Conservation (phyloP, 164 flowering plant species). For the Euptelea pleiosperma region DNA sequence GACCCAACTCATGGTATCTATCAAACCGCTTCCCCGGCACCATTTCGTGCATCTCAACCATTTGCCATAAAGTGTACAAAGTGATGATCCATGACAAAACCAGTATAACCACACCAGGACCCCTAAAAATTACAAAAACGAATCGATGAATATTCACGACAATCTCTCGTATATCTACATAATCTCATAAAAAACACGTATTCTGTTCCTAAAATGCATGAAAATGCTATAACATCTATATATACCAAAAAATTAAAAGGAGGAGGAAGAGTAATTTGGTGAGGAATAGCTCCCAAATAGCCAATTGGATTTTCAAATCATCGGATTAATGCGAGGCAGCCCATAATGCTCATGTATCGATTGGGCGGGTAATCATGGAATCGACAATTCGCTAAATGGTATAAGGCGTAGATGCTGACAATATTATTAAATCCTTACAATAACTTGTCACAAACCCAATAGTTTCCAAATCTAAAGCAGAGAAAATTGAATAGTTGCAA, state of each 20-base stretch:
- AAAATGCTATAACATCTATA: not conserved
- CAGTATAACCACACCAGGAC: slow-evolving; percentile 28
- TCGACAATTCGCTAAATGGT: no score
- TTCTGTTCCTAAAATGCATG: not conserved
- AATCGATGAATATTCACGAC: not conserved
- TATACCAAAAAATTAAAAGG: not conserved
- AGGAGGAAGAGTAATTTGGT: not conserved
- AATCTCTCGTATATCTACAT: not conserved
- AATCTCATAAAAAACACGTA: not conserved
- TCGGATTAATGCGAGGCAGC: no score
- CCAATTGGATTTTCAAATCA: no score
- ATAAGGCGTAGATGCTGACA: no score
- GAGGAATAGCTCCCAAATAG: no score
- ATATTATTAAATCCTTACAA: no score
- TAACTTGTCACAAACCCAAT: no score
- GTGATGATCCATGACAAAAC: slow-evolving; percentile 56
- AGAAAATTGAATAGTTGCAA: no score
- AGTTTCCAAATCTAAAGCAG: no score
- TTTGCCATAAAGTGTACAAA: slow-evolving; percentile 56
- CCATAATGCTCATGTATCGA: no score
- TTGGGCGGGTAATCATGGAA: no score
- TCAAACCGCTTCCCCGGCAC: slow-evolving; percentile 63
- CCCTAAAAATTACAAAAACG: slow-evolving; percentile 16
- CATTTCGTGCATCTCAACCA: slow-evolving; percentile 66
- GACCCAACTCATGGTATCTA: slow-evolving; percentile 58